Evolutionary conservation across 169 alveolate species (phyloP).

Genomic region (Plasmodium adleri): DNA sequence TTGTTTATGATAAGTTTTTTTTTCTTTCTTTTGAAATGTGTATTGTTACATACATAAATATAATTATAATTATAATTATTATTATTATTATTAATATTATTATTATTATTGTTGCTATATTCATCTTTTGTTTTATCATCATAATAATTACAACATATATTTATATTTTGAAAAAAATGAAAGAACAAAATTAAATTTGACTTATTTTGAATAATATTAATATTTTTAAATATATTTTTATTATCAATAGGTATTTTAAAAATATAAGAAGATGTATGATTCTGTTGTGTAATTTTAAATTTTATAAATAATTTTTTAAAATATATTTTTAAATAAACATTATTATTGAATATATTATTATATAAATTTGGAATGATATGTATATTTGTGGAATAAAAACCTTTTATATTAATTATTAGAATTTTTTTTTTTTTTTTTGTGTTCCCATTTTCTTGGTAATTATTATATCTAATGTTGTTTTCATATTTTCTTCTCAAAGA

Average conservation of each 20-base stretch:
- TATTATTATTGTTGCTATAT: too few relatives aligned
- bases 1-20: neutral
- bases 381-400: constrained; percentile 26
- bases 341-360: neutral
- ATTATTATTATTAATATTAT: too few relatives aligned
- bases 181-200: constrained; percentile 29
- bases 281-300: constrained; percentile 28
- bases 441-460: neutral
- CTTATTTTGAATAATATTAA: constrained; percentile 25
- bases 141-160: constrained; percentile 16
- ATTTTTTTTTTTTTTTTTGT: neutral
- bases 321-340: constrained; percentile 23
- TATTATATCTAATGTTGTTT: neutral
- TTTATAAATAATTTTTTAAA: constrained; percentile 34
- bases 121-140: neutral
- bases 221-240: constrained; percentile 29
- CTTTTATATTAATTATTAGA: constrained; percentile 37
- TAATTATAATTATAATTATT: too few relatives aligned
- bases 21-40: neutral
- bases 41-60: too few relatives aligned
- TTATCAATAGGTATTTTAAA: constrained; percentile 51
- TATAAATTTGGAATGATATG: neutral
- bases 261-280: neutral
- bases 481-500: neutral
- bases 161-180: constrained; percentile 11